phyloP scores from a whole-genome alignment of 257 asterid genomes.

The Marsdenia floribunda region DNA sequence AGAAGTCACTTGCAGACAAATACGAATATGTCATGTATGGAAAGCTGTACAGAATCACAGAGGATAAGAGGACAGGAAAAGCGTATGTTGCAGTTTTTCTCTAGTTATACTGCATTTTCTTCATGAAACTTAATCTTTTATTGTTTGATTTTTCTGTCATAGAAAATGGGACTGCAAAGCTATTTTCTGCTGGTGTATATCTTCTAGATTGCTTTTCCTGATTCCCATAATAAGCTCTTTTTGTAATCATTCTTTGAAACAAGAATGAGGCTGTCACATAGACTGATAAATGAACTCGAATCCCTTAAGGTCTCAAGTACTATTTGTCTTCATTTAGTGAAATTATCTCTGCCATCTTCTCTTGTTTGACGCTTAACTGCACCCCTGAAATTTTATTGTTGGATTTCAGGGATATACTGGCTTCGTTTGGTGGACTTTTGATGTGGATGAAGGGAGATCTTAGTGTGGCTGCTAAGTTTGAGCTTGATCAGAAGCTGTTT shows the following conservation, averaged over 20 bases:
- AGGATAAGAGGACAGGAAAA: slow-evolving; percentile 53
- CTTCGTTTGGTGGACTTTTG: slow-evolving; percentile 71
- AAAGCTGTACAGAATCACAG: slow-evolving; percentile 72
- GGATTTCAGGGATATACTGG: slow-evolving; percentile 50
- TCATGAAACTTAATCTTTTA: not conserved
- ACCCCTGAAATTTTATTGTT: slow-evolving; percentile 1
- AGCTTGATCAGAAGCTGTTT: slow-evolving; percentile 79
- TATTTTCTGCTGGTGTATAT: not conserved
- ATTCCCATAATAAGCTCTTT: not conserved
- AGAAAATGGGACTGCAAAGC: not conserved
- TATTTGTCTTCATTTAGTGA: not conserved
- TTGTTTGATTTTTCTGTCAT: not conserved
- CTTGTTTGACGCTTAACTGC: not conserved
- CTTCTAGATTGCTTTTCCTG: not conserved
- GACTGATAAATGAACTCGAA: not conserved
- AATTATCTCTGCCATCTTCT: not conserved
- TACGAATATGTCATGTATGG: slow-evolving; percentile 96
- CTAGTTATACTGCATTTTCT: not conserved
- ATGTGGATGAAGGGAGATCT: slow-evolving; percentile 68
- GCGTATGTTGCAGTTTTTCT: slow-evolving; percentile 45
- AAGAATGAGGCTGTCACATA: not conserved
- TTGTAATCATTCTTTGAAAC: not conserved
- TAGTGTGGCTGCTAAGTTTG: slow-evolving; percentile 55
- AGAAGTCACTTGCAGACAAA: slow-evolving; percentile 79
- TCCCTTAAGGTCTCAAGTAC: too few species aligned